Base-by-base conservation (phyloP, 2,329 filamentous ascomycete genomes). In the Didymella arachidicola region DNA sequence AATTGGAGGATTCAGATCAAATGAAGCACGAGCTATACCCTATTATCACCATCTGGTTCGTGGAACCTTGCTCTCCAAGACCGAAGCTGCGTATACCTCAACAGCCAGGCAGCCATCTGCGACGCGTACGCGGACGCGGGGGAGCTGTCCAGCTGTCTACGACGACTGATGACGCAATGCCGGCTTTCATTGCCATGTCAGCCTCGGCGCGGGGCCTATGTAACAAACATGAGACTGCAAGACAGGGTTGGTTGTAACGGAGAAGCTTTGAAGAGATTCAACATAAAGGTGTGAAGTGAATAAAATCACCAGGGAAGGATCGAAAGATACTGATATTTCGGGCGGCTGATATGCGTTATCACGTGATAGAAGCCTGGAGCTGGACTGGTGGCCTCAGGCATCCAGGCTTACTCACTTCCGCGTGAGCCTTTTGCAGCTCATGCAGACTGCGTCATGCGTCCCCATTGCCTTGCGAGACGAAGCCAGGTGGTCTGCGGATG, bases 101-200 rank as follows among this genome's bases (percentile, higher is more conserved):
- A 44, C 30, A 34, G 19, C 32, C 41, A 59, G 50, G 50, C 51
- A 54, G 34, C 50, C 27, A 46, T 51, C 14, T 36, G 7, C 42
- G 41, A 59, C 56, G 50, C 56, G 56, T 51, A 47, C 43, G 36
- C 56, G 27, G 51, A 53, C 41, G 51, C 49, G 41, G 50, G 53
- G 47, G 14, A 39, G 36, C 34, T 29, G 38, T 49, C 44, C n/a
- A 49, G 45, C 30, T 41, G 50, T 59, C 46, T 38, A 45, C 45
- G 50, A 54, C 34, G 30, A 39, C 41, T 30, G 45, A 59, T 59
- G 56, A 59, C 56, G 56, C 56, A 59, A 59, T 59, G 39, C 49
- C 56, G 32, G 26, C 29, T 32, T 10, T 34, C 41, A 42, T 38
- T 38, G 11, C 25, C 39, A 52, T 36, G 45, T 49, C 53, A 38